A percentile compares a stretch with the other conserved stretches of the same genome.
These are phyloP conservation scores for Aschersonia sp. DNA, from an alignment of 2,329 filamentous ascomycete species.

Conservation along the genomic window DNA sequence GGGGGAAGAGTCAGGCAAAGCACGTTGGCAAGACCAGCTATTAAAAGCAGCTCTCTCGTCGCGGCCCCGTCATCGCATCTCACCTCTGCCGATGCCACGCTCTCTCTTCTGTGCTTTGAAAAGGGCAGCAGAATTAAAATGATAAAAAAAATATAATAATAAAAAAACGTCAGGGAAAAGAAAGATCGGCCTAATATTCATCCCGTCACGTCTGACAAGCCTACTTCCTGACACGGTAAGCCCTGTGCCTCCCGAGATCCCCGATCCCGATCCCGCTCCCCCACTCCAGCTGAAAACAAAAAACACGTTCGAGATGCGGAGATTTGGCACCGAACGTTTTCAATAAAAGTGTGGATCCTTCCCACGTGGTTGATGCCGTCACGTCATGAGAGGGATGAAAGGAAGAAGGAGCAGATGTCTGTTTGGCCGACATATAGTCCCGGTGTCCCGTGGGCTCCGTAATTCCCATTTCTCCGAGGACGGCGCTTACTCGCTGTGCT, in stretches of 20 bases:
- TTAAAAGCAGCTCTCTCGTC: too few species aligned
- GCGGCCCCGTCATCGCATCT: too few species aligned
- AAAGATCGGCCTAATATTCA: too few species aligned
- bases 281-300: neutral
- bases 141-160: too few species aligned
- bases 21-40: too few species aligned
- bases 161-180: too few species aligned
- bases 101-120: too few species aligned
- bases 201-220: too few species aligned
- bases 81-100: too few species aligned
- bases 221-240: too few species aligned
- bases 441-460: neutral
- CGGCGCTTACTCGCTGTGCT: neutral
- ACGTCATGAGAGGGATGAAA: neutral
- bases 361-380: constrained; percentile 1
- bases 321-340: neutral
- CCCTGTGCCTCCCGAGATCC: neutral
- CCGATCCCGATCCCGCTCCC: neutral
- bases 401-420: neutral
- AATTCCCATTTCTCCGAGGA: neutral
- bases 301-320: constrained; percentile 1
- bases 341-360: constrained; percentile 5
- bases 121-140: too few species aligned
- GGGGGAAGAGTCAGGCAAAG: too few species aligned
- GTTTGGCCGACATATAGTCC: neutral